Evolutionary conservation across 2,329 filamentous ascomycete species (phyloP).

Genomic region (Aureobasidium sp.): DNA sequence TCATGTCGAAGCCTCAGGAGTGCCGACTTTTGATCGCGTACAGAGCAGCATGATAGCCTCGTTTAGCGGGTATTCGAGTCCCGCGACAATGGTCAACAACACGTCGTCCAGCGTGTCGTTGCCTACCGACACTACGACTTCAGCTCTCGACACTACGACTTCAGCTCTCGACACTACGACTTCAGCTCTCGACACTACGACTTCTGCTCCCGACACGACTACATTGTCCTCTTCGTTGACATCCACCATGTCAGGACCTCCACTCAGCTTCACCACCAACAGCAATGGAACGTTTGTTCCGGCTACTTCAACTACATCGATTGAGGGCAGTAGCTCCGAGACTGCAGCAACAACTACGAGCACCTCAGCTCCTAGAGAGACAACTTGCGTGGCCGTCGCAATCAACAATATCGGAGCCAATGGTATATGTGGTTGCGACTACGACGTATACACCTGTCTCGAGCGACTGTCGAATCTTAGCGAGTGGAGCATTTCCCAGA

Average conservation of each 20-base stretch:
- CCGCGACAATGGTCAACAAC: not conserved
- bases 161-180: not conserved
- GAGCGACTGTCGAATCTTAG: constrained; percentile 1
- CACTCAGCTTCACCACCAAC: not conserved
- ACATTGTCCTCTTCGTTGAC: not conserved
- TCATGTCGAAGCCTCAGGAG: not conserved
- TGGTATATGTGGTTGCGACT: not conserved
- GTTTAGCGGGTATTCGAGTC: not conserved
- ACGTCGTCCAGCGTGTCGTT: not conserved
- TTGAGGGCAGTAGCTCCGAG: not conserved
- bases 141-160: not conserved
- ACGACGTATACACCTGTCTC: not conserved
- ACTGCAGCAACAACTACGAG: not conserved
- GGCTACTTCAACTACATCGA: not conserved
- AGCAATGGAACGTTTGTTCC: not conserved
- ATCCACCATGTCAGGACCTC: not conserved
- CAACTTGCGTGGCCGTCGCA: not conserved
- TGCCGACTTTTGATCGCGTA: not conserved
- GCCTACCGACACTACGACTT: not conserved
- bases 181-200: not conserved
- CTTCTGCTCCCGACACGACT: not conserved
- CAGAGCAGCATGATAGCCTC: not conserved
- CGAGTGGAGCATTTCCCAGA: constrained; percentile 4
- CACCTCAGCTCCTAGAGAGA: not conserved
- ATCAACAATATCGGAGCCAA: not conserved